Evolutionary conservation across 2,329 filamentous ascomycete genomes (phyloP), one percentile per base, ranked within the genome.

Genomic region (Scopulariopsis brevicaulis): DNA sequence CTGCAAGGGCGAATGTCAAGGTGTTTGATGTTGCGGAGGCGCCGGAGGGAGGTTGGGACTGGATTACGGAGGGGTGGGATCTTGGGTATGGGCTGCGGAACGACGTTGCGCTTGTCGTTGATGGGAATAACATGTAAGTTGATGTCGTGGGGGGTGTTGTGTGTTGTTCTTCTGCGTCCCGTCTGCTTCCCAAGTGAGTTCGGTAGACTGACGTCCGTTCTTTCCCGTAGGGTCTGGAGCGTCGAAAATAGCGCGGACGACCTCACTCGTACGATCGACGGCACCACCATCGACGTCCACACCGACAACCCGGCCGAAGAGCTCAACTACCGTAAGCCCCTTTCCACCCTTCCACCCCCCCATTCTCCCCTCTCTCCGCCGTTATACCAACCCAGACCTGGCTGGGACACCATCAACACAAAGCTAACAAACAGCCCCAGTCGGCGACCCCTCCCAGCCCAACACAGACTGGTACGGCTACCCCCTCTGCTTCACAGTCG

Each of bases 291-390:
- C 6, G 79, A 82, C 56, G 78, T 85, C 57, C 79, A 83, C 63
- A 71, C 76, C 52, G 74, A 85, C 65, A 86, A 86, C 64, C 84
- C 84, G 1, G 82, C 79, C 3, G 84, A 87, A 64, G 81, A 87
- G 68, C 68, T 87, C 63, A 86, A 87, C 68, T 85, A 80, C 68
- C 75, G 82, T 69, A 63, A 62, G 67, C 60, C n/a, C n/a, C n/a
- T n/a, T n/a, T n/a, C n/a, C 24, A 24, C 34, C 15, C 28, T 8
- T 10, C 8, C 3, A 20, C n/a, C n/a, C n/a, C 43, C 18, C 15
- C 14, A 50, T 37, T 37, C 34, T 18, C 34, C 20, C 52, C 25
- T 35, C 14, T 40, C 58, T 32, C 22, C 51, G 32, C 15, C 25
- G 37, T 12, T 20, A 43, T 11, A 20, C 18, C 15, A 3, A n/a